Evolutionary conservation across 208 protist genomes (phyloP).

Genomic region (Crithidia expoeki): DNA sequence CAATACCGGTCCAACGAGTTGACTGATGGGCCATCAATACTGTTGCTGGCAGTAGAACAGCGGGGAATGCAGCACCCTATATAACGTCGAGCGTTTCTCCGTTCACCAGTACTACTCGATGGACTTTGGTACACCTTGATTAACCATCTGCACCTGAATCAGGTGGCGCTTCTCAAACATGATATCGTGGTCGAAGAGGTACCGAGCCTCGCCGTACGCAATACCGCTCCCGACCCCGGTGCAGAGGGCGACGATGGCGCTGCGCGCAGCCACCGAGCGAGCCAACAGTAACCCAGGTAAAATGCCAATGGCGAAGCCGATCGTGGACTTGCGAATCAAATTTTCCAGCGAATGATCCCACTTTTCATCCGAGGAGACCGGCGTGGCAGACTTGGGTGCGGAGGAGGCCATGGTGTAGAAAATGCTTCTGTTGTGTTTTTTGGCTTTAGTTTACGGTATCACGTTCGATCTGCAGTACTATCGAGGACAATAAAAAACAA

Average conservation of each 20-base stretch:
- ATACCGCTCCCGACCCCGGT: constrained; percentile 81
- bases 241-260: constrained; percentile 63
- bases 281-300: constrained; percentile 78
- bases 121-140: constrained; percentile 16
- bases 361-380: constrained; percentile 81
- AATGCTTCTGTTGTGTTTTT: too few species aligned
- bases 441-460: too few species aligned
- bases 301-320: constrained; percentile 76
- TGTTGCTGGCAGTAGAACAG: too few species aligned
- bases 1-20: too few species aligned
- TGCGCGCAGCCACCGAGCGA: constrained; percentile 62
- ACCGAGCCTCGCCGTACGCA: constrained; percentile 87
- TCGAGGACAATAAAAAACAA: too few species aligned
- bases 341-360: constrained; percentile 91
- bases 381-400: constrained; percentile 11
- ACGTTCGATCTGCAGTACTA: too few species aligned
- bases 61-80: too few species aligned
- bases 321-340: constrained; percentile 83
- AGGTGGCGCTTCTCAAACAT: constrained; percentile 86
- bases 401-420: constrained; percentile 9
- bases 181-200: constrained; percentile 90
- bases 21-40: too few species aligned
- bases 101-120: not conserved
- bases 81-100: too few species aligned
- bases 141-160: constrained; percentile 47